Evolutionary conservation across 768 basidiomycete species (phyloP).

Genomic region (Russula sp.): DNA sequence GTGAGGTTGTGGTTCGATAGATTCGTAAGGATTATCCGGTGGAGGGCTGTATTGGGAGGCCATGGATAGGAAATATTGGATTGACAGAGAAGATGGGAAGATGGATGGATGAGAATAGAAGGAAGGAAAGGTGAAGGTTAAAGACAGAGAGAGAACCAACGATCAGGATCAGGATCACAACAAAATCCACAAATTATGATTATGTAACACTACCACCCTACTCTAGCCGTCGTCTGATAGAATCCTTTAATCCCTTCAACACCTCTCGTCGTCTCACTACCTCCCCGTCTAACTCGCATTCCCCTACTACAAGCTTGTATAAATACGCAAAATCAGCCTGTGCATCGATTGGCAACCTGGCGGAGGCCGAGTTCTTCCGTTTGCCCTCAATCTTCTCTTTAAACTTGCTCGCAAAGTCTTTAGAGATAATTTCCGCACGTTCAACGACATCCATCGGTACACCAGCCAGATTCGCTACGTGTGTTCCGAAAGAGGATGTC

Average conservation of each 20-base stretch:
- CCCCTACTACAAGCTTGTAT: constrained; percentile 52
- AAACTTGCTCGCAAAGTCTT: constrained; percentile 84
- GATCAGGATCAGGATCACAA: neutral
- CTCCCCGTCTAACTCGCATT: constrained; percentile 48
- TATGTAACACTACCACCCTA: constrained; percentile 19
- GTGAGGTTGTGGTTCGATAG: constrained; percentile 43
- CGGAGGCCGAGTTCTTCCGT: constrained; percentile 45
- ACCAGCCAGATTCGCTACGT: constrained; percentile 92
- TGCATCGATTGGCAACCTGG: constrained; percentile 65
- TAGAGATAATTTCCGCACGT: constrained; percentile 82
- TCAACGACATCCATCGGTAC: constrained; percentile 81
- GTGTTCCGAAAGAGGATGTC: constrained; percentile 84
- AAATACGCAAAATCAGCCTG: constrained; percentile 92
- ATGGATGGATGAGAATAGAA: neutral
- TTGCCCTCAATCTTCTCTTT: constrained; percentile 68
- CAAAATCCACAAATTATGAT: constrained; percentile 15
- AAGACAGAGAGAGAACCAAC: neutral
- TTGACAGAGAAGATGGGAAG: neutral
- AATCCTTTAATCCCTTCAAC: constrained; percentile 46
- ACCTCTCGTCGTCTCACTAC: constrained; percentile 47
- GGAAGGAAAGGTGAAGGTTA: neutral
- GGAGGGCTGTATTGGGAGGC: constrained; percentile 20
- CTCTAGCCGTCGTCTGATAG: constrained; percentile 27
- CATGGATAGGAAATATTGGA: constrained; percentile 4
- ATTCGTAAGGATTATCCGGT: constrained; percentile 17